Conservation (phyloP, 352 stramenopile species). For the Phytophthora kernoviae region DNA sequence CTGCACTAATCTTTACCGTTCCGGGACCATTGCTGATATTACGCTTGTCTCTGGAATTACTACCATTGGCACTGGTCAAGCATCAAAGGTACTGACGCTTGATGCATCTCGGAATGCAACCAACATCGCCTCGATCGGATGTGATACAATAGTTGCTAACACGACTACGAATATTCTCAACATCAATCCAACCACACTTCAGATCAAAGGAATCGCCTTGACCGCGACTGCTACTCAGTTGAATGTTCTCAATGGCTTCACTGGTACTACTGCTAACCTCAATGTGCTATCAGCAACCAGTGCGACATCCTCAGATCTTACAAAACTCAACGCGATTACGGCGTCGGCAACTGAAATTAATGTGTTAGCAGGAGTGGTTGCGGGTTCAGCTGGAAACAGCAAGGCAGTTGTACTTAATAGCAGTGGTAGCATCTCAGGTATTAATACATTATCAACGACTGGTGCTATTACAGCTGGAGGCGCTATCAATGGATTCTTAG, state of each 20-base stretch:
- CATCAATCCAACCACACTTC: neutral
- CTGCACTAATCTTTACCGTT: slow-evolving; percentile 7
- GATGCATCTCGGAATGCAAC: slow-evolving; percentile 7
- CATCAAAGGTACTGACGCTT: slow-evolving; percentile 13
- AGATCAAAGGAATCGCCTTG: neutral
- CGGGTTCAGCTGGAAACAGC: too few relatives aligned
- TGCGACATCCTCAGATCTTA: neutral
- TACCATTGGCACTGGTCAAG: slow-evolving; percentile 11
- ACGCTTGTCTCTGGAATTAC: slow-evolving; percentile 3
- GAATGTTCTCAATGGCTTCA: neutral
- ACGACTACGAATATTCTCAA: neutral
- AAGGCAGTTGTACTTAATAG: too few relatives aligned
- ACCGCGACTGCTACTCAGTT: neutral
- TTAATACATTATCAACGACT: neutral
- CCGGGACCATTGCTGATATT: neutral
- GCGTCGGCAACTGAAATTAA: neutral
- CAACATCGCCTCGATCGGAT: slow-evolving; percentile 3
- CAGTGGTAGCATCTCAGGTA: too few relatives aligned
- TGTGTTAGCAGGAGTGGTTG: too few relatives aligned
- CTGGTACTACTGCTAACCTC: neutral
- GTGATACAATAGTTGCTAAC: neutral
- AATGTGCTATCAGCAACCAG: neutral
- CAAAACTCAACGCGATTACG: neutral
- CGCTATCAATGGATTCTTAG: too few relatives aligned
- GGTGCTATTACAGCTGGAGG: too few relatives aligned